A percentile compares a stretch with the other conserved stretches of the same genome.
Evolutionary conservation across 208 protist species (phyloP).

Genomic region (Novymonas esmeraldas): DNA sequence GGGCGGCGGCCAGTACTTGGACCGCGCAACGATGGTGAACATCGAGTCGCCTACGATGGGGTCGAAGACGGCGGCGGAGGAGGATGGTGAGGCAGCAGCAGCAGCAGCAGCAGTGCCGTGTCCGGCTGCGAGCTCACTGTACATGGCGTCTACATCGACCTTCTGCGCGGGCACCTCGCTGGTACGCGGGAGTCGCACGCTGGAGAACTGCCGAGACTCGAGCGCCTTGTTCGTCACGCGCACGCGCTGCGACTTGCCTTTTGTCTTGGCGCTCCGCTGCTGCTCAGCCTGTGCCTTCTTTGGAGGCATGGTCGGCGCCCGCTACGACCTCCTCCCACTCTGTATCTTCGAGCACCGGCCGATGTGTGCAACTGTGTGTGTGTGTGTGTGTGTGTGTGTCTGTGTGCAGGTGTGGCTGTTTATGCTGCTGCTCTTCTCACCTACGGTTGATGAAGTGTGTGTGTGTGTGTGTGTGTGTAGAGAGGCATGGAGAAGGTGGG

Average conservation of each 20-base stretch:
- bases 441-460: background rate
- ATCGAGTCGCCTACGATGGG: constrained; percentile 80
- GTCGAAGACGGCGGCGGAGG: constrained; percentile 47
- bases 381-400: background rate
- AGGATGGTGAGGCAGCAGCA: background rate
- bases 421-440: too few species aligned
- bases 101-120: background rate
- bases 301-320: constrained; percentile 25
- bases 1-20: constrained; percentile 75
- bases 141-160: constrained; percentile 64
- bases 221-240: constrained; percentile 79
- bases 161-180: constrained; percentile 50
- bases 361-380: constrained; percentile 2
- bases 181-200: constrained; percentile 59
- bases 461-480: background rate
- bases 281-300: constrained; percentile 13
- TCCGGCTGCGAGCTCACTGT: constrained; percentile 11
- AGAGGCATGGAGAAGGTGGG: too few species aligned
- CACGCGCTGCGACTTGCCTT: constrained; percentile 65
- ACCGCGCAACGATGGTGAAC: constrained; percentile 65
- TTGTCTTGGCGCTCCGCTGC: constrained; percentile 23
- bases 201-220: constrained; percentile 80
- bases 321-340: too few species aligned
- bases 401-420: background rate
- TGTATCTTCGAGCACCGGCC: background rate